Conservation (phyloP, 306 rosid species). For the Trifolium pratense region DNA sequence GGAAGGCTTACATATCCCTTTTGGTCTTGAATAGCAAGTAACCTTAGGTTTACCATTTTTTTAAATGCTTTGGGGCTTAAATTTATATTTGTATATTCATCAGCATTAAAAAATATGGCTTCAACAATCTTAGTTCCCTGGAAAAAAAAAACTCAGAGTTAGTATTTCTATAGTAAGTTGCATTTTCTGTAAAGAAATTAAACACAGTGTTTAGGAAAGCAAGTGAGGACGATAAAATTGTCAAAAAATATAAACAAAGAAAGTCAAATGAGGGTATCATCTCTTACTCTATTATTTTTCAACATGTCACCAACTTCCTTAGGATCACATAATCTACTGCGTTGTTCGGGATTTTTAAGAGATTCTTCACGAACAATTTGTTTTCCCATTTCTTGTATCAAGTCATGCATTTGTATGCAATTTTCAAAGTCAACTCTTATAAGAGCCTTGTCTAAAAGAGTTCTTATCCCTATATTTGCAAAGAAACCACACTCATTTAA, state of each 20-base stretch:
- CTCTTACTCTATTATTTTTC: constrained; percentile 17
- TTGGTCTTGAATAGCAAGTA: too few species aligned
- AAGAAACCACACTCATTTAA: neutral
- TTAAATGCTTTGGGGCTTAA: too few species aligned
- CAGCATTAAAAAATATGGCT: neutral
- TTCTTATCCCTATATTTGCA: neutral
- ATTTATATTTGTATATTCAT: too few species aligned
- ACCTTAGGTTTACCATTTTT: too few species aligned
- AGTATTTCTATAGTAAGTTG: too few species aligned
- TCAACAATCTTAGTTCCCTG: neutral
- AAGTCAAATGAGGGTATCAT: neutral
- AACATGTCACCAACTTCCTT: constrained; percentile 6
- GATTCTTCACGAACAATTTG: constrained; percentile 36
- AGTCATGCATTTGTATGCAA: constrained; percentile 36
- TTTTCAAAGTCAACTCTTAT: neutral
- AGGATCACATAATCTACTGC: constrained; percentile 8
- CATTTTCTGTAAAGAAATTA: too few species aligned
- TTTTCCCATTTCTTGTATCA: constrained; percentile 40
- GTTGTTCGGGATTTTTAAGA: neutral
- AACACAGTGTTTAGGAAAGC: too few species aligned
- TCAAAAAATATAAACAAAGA: too few species aligned
- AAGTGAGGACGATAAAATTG: too few species aligned
- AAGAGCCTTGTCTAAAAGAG: constrained; percentile 23
- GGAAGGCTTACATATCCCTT: neutral
- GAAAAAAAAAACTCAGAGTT: too few species aligned